These are phyloP conservation scores for Polygonum maritimum DNA, from an alignment of 148 eudicot species.

Conservation along the genomic window DNA sequence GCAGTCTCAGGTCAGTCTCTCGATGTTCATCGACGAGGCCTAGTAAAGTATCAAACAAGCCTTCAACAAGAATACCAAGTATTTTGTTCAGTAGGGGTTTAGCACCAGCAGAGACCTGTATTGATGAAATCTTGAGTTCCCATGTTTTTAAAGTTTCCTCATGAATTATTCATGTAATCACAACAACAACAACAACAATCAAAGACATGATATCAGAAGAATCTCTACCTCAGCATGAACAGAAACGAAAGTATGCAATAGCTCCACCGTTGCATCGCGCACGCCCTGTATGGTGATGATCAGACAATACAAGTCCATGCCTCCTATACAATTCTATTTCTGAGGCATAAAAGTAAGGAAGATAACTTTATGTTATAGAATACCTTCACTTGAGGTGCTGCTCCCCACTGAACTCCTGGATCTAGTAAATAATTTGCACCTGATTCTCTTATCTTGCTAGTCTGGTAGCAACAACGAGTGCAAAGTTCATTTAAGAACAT, in stretches of 20 bases:
- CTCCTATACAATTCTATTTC: not conserved
- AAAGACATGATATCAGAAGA: not conserved
- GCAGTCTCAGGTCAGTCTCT: conserved; percentile 50
- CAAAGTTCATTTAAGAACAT: not conserved
- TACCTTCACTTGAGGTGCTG: conserved; percentile 85
- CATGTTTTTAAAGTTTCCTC: too few species aligned
- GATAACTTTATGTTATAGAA: not conserved
- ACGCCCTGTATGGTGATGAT: conserved; percentile 55
- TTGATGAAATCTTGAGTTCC: not conserved
- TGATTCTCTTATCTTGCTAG: conserved; percentile 71
- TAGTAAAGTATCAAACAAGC: conserved; percentile 75
- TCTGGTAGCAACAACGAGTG: conserved; percentile 30
- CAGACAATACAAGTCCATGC: not conserved
- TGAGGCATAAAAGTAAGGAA: not conserved
- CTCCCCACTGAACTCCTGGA: conserved; percentile 92
- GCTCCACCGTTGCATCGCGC: conserved; percentile 92
- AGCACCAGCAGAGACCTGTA: conserved; percentile 87
- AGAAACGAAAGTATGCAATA: conserved; percentile 81
- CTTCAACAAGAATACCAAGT: conserved; percentile 92
- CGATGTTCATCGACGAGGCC: conserved; percentile 77
- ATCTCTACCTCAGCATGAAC: conserved; percentile 88
- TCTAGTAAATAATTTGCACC: conserved; percentile 85
- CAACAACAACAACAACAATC: too few species aligned
- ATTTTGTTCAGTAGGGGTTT: conserved; percentile 86
- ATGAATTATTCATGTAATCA: too few species aligned